Percentiles rank a stretch among this genome's conserved stretches.
Evolutionary conservation across 805 yeast genomes (phyloP).

Genomic region (Starmerella apis): DNA sequence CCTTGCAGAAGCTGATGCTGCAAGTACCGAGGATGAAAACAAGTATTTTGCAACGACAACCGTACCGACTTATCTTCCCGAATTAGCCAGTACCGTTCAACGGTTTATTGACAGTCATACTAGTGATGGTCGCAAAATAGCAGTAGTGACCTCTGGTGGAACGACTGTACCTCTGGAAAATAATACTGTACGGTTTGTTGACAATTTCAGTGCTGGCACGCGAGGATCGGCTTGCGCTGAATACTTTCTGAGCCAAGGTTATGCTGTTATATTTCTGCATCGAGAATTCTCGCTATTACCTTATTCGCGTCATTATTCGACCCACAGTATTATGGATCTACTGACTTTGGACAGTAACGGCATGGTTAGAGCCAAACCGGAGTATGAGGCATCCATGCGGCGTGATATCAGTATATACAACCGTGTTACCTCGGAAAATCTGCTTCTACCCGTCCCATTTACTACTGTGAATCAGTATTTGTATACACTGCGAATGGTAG

Average conservation of each 20-base stretch:
- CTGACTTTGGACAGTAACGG: constrained; percentile 44
- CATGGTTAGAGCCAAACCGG: constrained; percentile 49
- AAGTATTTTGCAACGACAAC: constrained; percentile 65
- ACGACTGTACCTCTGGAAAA: constrained; percentile 96
- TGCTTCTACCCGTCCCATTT: constrained; percentile 67
- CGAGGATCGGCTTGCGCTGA: constrained; percentile 96
- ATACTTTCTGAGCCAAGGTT: constrained; percentile 70
- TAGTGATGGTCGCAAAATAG: constrained; percentile 41
- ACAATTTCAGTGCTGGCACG: constrained; percentile 94
- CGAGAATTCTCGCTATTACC: constrained; percentile 88
- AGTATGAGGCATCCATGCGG: constrained; percentile 53
- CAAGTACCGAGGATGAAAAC: constrained; percentile 61
- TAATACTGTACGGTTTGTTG: constrained; percentile 92
- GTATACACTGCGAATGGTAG: constrained; percentile 64
- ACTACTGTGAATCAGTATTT: constrained; percentile 92
- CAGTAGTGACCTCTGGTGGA: constrained; percentile 88
- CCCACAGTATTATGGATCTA: constrained; percentile 77
- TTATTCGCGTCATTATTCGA: constrained; percentile 76
- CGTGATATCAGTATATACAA: constrained; percentile 41
- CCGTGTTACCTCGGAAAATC: constrained; percentile 41
- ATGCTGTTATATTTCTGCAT: constrained; percentile 86
- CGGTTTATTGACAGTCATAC: constrained; percentile 53
- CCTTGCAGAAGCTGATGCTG: constrained; percentile 60
- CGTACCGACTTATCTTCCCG: constrained; percentile 63
- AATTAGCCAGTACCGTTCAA: constrained; percentile 46